Evolutionary conservation across 257 asterid species (phyloP).

Genomic region (Solanum dulcamara): DNA sequence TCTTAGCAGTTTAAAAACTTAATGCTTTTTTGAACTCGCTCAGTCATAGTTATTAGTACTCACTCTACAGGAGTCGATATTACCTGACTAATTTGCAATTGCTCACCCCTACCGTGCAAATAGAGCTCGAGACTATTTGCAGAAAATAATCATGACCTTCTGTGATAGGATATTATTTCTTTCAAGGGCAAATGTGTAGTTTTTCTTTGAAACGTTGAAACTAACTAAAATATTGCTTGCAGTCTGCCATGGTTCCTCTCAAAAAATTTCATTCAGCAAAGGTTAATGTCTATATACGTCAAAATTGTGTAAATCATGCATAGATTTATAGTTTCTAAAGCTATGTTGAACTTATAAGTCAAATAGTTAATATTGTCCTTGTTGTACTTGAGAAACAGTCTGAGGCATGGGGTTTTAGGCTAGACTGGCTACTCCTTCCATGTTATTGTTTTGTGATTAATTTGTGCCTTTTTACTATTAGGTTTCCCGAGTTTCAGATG

Average conservation of each 20-base stretch:
- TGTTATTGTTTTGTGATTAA: conserved; percentile 1
- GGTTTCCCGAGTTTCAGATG: conserved; percentile 79
- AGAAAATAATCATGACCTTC: background rate
- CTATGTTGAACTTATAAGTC: background rate
- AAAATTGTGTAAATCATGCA: background rate
- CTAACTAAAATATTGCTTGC: background rate
- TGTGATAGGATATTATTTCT: background rate
- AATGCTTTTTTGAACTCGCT: background rate
- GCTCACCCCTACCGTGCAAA: background rate
- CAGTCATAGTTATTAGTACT: background rate
- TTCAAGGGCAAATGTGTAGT: background rate
- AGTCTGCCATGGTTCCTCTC: background rate
- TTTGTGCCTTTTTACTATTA: conserved; percentile 17
- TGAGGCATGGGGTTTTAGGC: background rate
- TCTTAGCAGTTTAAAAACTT: background rate
- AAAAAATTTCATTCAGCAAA: background rate
- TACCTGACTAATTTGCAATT: background rate
- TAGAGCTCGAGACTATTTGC: background rate
- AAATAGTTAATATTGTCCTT: background rate
- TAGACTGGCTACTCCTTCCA: background rate
- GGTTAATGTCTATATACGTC: background rate
- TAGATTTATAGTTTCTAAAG: background rate
- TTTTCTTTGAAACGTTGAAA: background rate
- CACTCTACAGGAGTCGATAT: background rate
- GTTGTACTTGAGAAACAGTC: background rate